phyloP scores from a whole-genome alignment of 2,329 filamentous ascomycete species.

The Rutstroemia sp. region DNA sequence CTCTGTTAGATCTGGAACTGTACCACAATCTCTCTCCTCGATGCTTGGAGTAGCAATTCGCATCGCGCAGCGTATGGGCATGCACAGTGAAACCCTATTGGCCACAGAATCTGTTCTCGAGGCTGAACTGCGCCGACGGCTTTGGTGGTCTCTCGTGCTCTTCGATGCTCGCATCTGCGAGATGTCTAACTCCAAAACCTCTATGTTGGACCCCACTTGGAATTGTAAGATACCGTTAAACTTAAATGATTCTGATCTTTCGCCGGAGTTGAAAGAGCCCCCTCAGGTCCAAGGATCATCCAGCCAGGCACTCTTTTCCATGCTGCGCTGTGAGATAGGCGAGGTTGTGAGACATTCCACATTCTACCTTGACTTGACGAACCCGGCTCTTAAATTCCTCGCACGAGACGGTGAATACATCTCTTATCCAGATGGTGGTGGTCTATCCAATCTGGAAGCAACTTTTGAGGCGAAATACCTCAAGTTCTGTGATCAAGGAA shows the following conservation, averaged over 20 bases:
- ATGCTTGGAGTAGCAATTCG: slow-evolving; percentile 60
- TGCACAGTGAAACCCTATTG: slow-evolving; percentile 55
- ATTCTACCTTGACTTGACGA: slow-evolving; percentile 21
- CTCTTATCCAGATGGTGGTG: slow-evolving; percentile 7
- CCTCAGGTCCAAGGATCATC: slow-evolving; percentile 42
- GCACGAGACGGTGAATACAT: slow-evolving; percentile 11
- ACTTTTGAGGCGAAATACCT: slow-evolving; percentile 36
- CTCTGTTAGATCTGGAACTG: slow-evolving; percentile 33
- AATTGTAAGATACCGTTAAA: slow-evolving; percentile 53
- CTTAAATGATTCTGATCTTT: slow-evolving; percentile 53
- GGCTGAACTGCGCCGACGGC: slow-evolving; percentile 59
- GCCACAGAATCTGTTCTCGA: slow-evolving; percentile 45
- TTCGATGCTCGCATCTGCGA: slow-evolving; percentile 65
- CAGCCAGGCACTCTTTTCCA: slow-evolving; percentile 53
- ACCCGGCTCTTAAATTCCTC: slow-evolving; percentile 17
- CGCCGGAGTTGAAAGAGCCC: slow-evolving; percentile 47
- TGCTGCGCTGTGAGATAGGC: slow-evolving; percentile 49
- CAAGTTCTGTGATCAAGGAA: slow-evolving; percentile 34
- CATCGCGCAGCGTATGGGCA: slow-evolving; percentile 59
- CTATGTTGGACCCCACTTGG: slow-evolving; percentile 35
- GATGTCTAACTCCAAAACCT: slow-evolving; percentile 44
- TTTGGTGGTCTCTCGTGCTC: slow-evolving; percentile 66
- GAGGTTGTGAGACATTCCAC: slow-evolving; percentile 30
- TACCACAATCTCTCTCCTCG: slow-evolving; percentile 53
- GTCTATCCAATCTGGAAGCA: slow-evolving; percentile 30